Evolutionary conservation across 192 early-diverging fungal species (phyloP).

Genomic region (Entomortierella parvispora): DNA sequence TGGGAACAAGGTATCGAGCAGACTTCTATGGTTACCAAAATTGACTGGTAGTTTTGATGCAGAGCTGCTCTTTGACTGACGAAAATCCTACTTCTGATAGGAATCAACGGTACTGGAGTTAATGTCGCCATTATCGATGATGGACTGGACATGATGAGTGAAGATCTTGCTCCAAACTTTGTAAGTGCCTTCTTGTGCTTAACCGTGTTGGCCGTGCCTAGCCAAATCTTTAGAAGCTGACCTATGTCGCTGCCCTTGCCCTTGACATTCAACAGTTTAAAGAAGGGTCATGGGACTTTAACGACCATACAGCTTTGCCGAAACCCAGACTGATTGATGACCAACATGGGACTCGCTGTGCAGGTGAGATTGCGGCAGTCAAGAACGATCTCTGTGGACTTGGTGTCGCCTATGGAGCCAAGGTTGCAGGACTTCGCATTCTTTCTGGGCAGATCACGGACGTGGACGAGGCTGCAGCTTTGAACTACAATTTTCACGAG

Average conservation of each 20-base stretch:
- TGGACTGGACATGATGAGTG: conserved; percentile 86
- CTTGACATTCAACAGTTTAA: too few relatives aligned
- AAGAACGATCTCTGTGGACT: conserved; percentile 93
- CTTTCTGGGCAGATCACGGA: conserved; percentile 90
- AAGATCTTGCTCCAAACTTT: conserved; percentile 90
- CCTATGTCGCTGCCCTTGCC: too few relatives aligned
- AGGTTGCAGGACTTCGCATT: conserved; percentile 89
- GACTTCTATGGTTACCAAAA: background rate
- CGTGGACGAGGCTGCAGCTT: conserved; percentile 88
- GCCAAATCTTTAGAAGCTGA: too few relatives aligned
- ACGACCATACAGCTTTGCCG: conserved; percentile 79
- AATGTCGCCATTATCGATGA: conserved; percentile 96
- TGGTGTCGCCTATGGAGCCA: conserved; percentile 89
- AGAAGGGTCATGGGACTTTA: conserved; percentile 96
- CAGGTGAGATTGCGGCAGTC: conserved; percentile 94
- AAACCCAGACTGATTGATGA: conserved; percentile 84
- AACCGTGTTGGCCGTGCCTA: too few relatives aligned
- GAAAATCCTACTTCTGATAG: conserved; percentile 33
- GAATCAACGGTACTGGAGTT: conserved; percentile 86
- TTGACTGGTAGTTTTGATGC: background rate
- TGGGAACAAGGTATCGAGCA: conserved; percentile 66
- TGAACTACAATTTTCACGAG: conserved; percentile 88
- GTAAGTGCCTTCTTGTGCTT: conserved; percentile 61
- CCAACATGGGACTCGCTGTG: conserved; percentile 95
- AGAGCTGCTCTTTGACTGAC: background rate